These are phyloP conservation scores for Trichosporon asahii DNA, from an alignment of 1,284 basidiomycete genomes.

Conservation along the genomic window DNA sequence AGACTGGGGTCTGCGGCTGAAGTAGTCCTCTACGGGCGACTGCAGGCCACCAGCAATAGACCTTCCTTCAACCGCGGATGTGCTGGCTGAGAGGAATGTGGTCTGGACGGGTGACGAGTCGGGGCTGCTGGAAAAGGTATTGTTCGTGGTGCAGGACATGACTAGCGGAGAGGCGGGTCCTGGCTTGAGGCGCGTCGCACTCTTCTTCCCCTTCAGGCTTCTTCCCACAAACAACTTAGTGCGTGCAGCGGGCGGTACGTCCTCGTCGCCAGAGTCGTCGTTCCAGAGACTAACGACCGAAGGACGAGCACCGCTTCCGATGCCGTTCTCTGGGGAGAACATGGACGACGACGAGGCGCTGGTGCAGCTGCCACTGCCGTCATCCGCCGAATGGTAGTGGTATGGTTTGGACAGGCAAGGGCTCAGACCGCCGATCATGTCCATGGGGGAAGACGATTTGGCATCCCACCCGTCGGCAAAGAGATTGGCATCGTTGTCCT, in stretches of 20 bases:
- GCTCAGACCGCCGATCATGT: not conserved
- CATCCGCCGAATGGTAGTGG: constrained; percentile 28
- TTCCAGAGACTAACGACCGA: constrained; percentile 35
- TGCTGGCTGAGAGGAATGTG: not conserved
- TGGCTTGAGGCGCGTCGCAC: constrained; percentile 25
- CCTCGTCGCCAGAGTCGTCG: constrained; percentile 28
- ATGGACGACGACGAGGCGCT: constrained; percentile 34
- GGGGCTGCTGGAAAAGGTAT: not conserved
- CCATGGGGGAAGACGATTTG: constrained; percentile 21
- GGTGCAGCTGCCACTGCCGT: constrained; percentile 39
- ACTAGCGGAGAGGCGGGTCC: not conserved
- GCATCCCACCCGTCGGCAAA: not conserved
- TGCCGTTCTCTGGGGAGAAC: constrained; percentile 31
- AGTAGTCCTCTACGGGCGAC: not conserved
- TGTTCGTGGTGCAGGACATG: constrained; percentile 1
- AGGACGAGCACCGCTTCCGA: constrained; percentile 24
- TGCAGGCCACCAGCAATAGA: not conserved
- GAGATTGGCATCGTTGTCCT: not conserved
- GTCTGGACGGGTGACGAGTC: not conserved
- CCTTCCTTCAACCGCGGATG: not conserved
- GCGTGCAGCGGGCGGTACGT: constrained; percentile 6
- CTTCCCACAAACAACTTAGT: constrained; percentile 1
- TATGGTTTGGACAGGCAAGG: not conserved
- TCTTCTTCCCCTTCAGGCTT: not conserved
- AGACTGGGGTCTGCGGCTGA: not conserved